Evolutionary conservation across 2,329 filamentous ascomycete genomes (phyloP).

Genomic region (Arachnomyces sp.): DNA sequence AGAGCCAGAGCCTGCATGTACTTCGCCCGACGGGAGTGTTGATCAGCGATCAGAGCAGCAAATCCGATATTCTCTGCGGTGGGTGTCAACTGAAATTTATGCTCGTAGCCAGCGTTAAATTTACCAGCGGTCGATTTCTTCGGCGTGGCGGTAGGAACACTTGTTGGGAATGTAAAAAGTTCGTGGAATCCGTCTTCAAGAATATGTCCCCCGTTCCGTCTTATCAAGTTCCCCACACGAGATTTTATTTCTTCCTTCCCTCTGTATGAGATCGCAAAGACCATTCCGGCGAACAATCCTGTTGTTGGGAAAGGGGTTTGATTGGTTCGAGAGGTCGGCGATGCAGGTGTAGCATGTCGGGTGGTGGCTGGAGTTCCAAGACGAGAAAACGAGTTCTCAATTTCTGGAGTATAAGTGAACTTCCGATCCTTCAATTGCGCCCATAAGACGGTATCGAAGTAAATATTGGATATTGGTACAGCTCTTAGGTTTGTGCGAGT

Average conservation of each 20-base stretch:
- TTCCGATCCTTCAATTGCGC: constrained; percentile 35
- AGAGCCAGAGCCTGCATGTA: constrained; percentile 92
- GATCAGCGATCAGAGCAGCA: constrained; percentile 76
- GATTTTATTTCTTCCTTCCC: constrained; percentile 51
- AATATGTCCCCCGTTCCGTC: constrained; percentile 63
- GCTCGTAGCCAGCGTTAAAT: constrained; percentile 12
- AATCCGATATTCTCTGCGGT: constrained; percentile 59
- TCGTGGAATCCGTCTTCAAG: constrained; percentile 71
- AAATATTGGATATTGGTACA: constrained; percentile 38
- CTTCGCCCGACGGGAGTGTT: constrained; percentile 78
- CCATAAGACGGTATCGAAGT: constrained; percentile 42
- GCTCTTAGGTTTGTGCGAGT: constrained; percentile 25
- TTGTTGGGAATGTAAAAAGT: constrained; percentile 51
- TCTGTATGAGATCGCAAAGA: constrained; percentile 73
- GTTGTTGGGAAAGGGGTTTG: constrained; percentile 14
- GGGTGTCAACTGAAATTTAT: constrained; percentile 47
- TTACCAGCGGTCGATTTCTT: constrained; percentile 18
- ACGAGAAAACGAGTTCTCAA: constrained; percentile 13
- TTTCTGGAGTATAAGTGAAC: constrained; percentile 24
- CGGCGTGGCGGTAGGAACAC: constrained; percentile 21
- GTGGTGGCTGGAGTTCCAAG: constrained; percentile 27
- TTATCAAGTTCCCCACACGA: constrained; percentile 55
- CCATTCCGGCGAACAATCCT: constrained; percentile 69
- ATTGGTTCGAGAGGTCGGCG: constrained; percentile 41
- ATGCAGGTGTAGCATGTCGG: constrained; percentile 35